phyloP scores from a whole-genome alignment of 176 grass and related monocot species.

The Leersia perrieri region DNA sequence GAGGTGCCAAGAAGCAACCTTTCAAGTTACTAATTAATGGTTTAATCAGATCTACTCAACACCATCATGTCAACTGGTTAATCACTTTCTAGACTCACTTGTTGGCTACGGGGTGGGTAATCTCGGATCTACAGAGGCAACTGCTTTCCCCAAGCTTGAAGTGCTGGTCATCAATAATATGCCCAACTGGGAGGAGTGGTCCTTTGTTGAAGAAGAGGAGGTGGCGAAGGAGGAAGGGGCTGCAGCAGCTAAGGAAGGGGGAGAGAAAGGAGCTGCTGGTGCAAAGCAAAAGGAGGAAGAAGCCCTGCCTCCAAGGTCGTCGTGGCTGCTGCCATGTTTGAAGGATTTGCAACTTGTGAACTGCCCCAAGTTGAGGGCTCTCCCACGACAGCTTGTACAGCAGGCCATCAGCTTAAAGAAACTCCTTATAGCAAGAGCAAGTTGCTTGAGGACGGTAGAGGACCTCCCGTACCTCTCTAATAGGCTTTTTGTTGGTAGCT shows the following conservation, averaged over 20 bases:
- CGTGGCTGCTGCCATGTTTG: slow-evolving; percentile 3
- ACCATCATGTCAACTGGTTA: no score
- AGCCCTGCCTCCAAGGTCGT: no score
- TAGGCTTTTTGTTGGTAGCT: accelerated
- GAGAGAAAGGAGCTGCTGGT: no score
- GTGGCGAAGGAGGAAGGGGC: no score
- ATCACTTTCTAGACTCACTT: no score
- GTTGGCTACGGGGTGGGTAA: background rate
- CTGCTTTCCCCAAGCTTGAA: slow-evolving; percentile 34
- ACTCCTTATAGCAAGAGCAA: background rate
- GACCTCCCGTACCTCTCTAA: slow-evolving; percentile 16
- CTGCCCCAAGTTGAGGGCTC: slow-evolving; percentile 33
- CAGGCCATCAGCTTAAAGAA: background rate
- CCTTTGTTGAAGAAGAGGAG: background rate
- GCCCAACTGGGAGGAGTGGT: slow-evolving; percentile 4
- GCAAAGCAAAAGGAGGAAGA: no score
- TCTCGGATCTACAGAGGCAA: background rate
- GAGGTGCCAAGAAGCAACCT: no score
- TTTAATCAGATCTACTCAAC: no score
- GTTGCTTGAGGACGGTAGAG: slow-evolving; percentile 23
- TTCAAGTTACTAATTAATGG: no score
- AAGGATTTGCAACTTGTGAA: background rate
- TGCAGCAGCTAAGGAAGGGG: no score
- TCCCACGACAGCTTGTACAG: slow-evolving; percentile 2
- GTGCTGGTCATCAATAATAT: background rate